Percentiles rank a stretch among this genome's conserved stretches.
These are phyloP conservation scores for Termitomyces sp. DNA, from an alignment of 768 basidiomycete species.

Conservation along the genomic window DNA sequence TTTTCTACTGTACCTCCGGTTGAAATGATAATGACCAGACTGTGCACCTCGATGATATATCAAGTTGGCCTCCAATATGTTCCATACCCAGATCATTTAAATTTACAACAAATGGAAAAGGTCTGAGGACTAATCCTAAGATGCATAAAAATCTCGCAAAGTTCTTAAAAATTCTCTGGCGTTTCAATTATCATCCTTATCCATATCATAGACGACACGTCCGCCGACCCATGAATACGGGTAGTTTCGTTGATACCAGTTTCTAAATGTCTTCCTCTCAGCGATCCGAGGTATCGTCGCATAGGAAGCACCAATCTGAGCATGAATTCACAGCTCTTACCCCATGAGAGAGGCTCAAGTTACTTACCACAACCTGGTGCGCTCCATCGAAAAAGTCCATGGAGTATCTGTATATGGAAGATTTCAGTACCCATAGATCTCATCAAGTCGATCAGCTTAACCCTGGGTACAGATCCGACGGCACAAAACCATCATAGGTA, in stretches of 20 bases:
- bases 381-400: conserved; percentile 87
- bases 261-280: conserved; percentile 69
- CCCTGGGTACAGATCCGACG: conserved; percentile 84
- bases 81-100: too few species aligned
- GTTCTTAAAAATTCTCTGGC: neutral
- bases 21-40: too few species aligned
- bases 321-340: neutral
- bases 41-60: too few species aligned
- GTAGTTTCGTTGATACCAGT: conserved; percentile 92
- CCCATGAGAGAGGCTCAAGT: too few species aligned
- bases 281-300: conserved; percentile 80
- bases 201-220: conserved; percentile 44
- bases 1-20: too few species aligned
- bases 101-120: too few species aligned
- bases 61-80: too few species aligned
- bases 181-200: neutral
- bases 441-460: conserved; percentile 23
- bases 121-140: neutral
- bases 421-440: neutral
- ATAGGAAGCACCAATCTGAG: conserved; percentile 85
- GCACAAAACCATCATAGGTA: conserved; percentile 65
- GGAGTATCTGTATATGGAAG: conserved; percentile 48
- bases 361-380: conserved; percentile 82
- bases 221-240: conserved; percentile 89
- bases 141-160: neutral